A percentile compares a stretch with the other conserved stretches of the same genome.
Evolutionary conservation across 2,329 filamentous ascomycete genomes (phyloP).

Genomic region (Colletotrichum orchidophilum): DNA sequence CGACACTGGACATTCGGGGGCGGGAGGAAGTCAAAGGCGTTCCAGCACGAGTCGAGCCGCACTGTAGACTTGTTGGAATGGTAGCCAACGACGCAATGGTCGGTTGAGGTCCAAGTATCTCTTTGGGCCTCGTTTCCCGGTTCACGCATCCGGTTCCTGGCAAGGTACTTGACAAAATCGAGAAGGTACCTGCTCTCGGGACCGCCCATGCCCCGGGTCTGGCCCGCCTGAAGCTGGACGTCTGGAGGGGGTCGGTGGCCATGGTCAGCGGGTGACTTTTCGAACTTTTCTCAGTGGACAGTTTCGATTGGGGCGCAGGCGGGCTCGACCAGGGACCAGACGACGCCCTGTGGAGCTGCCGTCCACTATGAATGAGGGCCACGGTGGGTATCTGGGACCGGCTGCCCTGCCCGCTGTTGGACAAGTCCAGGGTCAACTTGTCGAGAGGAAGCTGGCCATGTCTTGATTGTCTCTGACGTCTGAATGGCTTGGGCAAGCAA

Average conservation of each 20-base stretch:
- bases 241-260: slow-evolving; percentile 18
- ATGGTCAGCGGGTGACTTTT: slow-evolving; percentile 34
- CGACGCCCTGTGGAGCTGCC: slow-evolving; percentile 19
- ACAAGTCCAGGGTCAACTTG: neutral
- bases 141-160: slow-evolving; percentile 30
- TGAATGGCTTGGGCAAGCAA: neutral
- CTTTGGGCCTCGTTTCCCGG: slow-evolving; percentile 14
- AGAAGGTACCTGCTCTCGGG: slow-evolving; percentile 21
- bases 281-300: slow-evolving; percentile 34
- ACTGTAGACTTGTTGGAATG: slow-evolving; percentile 21
- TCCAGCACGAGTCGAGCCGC: slow-evolving; percentile 7
- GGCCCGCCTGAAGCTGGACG: slow-evolving; percentile 28
- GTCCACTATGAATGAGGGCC: slow-evolving; percentile 15
- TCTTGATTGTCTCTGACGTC: neutral
- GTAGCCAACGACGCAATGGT: neutral
- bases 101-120: slow-evolving; percentile 1
- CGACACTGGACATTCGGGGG: neutral
- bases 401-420: neutral
- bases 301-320: slow-evolving; percentile 31
- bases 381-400: slow-evolving; percentile 9
- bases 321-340: slow-evolving; percentile 30
- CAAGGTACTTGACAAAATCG: slow-evolving; percentile 21
- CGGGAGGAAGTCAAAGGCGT: neutral
- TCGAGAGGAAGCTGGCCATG: neutral
- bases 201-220: neutral